Evolutionary conservation across 257 asterid genomes (phyloP).

Genomic region (Oldenlandia corymbosa): DNA sequence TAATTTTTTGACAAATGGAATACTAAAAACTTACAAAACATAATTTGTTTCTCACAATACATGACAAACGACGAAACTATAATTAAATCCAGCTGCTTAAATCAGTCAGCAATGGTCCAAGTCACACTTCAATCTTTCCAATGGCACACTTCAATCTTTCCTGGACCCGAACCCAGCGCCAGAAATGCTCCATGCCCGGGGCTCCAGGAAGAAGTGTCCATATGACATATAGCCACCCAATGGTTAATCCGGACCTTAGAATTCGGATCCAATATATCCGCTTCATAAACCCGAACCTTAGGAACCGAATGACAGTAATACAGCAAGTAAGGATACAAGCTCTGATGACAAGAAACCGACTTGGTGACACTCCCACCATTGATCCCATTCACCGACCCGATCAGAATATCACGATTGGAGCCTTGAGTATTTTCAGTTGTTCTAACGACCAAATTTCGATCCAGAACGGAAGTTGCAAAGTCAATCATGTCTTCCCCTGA

Average conservation of each 20-base stretch:
- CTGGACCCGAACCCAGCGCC: constrained; percentile 68
- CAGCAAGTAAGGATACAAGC: constrained; percentile 60
- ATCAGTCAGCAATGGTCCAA: constrained; percentile 58
- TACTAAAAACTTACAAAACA: no score
- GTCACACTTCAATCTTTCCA: constrained; percentile 86
- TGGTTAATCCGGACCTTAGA: constrained; percentile 51
- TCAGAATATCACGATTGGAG: constrained; percentile 26
- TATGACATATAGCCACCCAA: constrained; percentile 81
- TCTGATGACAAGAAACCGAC: constrained; percentile 86
- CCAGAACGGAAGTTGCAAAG: constrained; percentile 57
- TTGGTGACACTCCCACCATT: constrained; percentile 67
- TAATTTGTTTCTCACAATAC: no score
- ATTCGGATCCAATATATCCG: constrained; percentile 59
- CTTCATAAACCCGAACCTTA: constrained; percentile 78
- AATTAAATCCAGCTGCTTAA: not conserved
- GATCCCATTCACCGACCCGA: constrained; percentile 50
- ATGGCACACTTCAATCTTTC: constrained; percentile 84
- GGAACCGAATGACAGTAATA: constrained; percentile 97
- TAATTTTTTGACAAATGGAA: no score
- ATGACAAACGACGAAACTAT: not conserved
- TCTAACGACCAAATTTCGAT: constrained; percentile 49
- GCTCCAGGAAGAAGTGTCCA: constrained; percentile 81
- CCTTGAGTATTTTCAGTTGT: constrained; percentile 46
- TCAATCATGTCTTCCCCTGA: constrained; percentile 84
- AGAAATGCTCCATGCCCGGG: constrained; percentile 73